Base-by-base conservation (phyloP, 805 yeast genomes). In the Spathaspora boniae region DNA sequence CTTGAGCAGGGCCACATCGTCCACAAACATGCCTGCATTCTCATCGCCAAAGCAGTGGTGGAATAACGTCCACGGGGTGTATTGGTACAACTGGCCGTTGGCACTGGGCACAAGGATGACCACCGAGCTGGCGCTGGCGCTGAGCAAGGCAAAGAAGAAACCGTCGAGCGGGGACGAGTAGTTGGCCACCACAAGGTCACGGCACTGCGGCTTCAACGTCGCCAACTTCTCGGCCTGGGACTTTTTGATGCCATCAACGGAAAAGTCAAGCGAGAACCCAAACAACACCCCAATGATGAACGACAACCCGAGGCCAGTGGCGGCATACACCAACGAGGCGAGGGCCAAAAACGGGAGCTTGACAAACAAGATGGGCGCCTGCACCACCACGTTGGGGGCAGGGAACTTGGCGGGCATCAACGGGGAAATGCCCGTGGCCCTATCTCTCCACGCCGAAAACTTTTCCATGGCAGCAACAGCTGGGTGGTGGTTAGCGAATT, bases 371-470 rank as follows among this genome's bases (percentile, higher is more conserved):
- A 46, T n/a, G 16, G 40, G 36, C 4, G 22, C 26, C 16, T 29
- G 25, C 2, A 21, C 4, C 7, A 36, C 9, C 7, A 24, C 8
- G 12, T 16, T 14, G 18, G 21, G 9, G 5, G 6, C n/a, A 4
- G 23, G 43, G 33, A 40, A 32, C 31, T 40, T 29, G 17, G 14
- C 18, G 1, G 95, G 95, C 62, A 83, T 65, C 46, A 86, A 87
- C 3, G 96, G 96, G 0, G 95, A 81, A 23, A 88, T 84, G n/a
- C 96, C 96, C 1, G 96, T 88, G 4, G 91, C 93, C 43, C 80
- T 84, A 53, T 87, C 96, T 58, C 96, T 73, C 81, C 85, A 87
- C 42, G 74, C 72, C 17, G 93, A 79, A 61, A 77, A 88, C 60
- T 84, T 82, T 61, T 85, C 95, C 96, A 88, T 83, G 6, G 16